A percentile compares a stretch with the other conserved stretches of the same genome.
Evolutionary conservation across 257 asterid genomes (phyloP).

Genomic region (Solanum sejunctum): DNA sequence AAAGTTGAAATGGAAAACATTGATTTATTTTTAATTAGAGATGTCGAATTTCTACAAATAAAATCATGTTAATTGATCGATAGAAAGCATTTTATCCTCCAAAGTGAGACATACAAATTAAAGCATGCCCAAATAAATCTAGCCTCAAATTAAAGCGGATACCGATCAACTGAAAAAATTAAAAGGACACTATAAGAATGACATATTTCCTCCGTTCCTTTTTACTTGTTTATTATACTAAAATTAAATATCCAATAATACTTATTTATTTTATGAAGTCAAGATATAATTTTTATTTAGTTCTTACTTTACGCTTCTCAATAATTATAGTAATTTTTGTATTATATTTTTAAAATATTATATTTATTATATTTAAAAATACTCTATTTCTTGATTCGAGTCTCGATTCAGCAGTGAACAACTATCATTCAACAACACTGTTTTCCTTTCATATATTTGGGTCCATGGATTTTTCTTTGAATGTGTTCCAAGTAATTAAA

Average conservation of each 20-base stretch:
- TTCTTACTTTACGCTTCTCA: too few relatives aligned
- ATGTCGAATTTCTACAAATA: too few relatives aligned
- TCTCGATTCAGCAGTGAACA: too few relatives aligned
- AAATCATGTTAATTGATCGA: not conserved
- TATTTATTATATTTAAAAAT: too few relatives aligned
- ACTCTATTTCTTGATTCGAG: too few relatives aligned
- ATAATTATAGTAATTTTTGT: too few relatives aligned
- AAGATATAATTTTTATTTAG: too few relatives aligned
- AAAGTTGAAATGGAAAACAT: not conserved
- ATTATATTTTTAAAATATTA: too few relatives aligned
- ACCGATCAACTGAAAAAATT: not conserved
- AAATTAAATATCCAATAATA: too few relatives aligned
- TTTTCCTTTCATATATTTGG: conserved; percentile 32
- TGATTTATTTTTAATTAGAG: too few relatives aligned
- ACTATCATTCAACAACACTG: conserved; percentile 20
- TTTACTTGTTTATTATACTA: too few relatives aligned
- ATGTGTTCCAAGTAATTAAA: conserved; percentile 3
- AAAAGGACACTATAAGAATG: not conserved
- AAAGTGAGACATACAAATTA: not conserved
- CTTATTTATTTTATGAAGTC: too few relatives aligned
- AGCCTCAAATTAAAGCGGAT: accelerated
- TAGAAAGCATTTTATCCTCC: not conserved
- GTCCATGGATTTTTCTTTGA: conserved; percentile 9
- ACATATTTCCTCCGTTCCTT: not conserved
- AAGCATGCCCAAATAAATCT: not conserved